phyloP scores from a whole-genome alignment of 2,329 filamentous ascomycete species.

The Cladosporium sp. region DNA sequence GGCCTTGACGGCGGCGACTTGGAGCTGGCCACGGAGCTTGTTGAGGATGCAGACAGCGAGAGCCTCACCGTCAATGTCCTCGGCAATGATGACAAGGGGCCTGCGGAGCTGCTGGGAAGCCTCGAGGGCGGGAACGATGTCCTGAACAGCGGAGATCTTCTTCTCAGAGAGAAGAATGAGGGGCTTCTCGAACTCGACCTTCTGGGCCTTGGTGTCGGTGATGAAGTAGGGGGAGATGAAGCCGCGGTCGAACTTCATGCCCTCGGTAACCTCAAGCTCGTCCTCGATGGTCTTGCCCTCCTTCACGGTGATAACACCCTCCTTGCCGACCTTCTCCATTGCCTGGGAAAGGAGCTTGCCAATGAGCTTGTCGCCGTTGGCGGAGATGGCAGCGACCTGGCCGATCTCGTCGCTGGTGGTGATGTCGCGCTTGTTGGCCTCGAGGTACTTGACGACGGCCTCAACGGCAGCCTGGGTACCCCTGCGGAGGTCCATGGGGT shows the following conservation, averaged over 20 bases:
- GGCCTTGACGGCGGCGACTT: slow-evolving; percentile 97
- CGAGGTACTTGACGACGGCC: slow-evolving; percentile 88
- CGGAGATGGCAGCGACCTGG: slow-evolving; percentile 96
- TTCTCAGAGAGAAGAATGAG: slow-evolving; percentile 98
- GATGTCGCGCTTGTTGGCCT: slow-evolving; percentile 96
- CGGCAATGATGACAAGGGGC: slow-evolving; percentile 95
- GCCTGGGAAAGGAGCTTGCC: slow-evolving; percentile 94
- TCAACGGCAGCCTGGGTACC: slow-evolving; percentile 97
- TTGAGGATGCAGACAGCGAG: slow-evolving; percentile 98
- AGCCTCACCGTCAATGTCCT: slow-evolving; percentile 98
- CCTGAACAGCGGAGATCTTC: slow-evolving; percentile 99
- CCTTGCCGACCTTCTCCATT: slow-evolving; percentile 99
- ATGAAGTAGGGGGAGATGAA: slow-evolving; percentile 99
- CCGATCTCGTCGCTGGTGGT: slow-evolving; percentile 96
- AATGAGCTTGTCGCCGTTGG: slow-evolving; percentile 94
- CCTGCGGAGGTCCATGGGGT: slow-evolving; percentile 97
- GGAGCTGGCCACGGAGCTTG: slow-evolving; percentile 99
- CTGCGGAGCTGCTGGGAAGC: slow-evolving; percentile 93
- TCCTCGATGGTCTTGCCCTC: slow-evolving; percentile 98
- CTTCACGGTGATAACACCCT: slow-evolving; percentile 99
- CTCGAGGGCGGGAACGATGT: slow-evolving; percentile 97
- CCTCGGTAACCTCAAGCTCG: slow-evolving; percentile 98
- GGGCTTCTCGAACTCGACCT: slow-evolving; percentile 99
- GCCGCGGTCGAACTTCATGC: slow-evolving; percentile 99
- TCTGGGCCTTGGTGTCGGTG: slow-evolving; percentile 96